These are phyloP conservation scores for Ustilago tritici DNA, from an alignment of 1,284 basidiomycete genomes.

Conservation along the genomic window DNA sequence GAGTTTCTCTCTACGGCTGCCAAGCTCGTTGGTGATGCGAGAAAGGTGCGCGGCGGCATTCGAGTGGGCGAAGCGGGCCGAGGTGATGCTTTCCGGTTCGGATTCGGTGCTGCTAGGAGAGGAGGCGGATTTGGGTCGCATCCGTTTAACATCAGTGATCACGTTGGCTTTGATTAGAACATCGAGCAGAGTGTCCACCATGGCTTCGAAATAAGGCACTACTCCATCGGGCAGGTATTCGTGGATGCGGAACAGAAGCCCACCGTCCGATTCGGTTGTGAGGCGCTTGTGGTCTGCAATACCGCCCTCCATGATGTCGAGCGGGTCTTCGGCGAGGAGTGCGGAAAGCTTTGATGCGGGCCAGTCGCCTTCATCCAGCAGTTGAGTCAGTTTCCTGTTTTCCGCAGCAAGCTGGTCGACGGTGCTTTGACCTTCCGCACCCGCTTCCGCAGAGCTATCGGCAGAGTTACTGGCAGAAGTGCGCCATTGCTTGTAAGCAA, in stretches of 20 bases:
- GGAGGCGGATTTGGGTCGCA: conserved; percentile 28
- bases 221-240: conserved; percentile 88
- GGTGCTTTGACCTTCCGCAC: not conserved
- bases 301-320: conserved; percentile 69
- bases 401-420: conserved; percentile 8
- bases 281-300: conserved; percentile 21
- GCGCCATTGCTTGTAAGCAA: conserved; percentile 85
- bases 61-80: conserved; percentile 74
- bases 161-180: conserved; percentile 80
- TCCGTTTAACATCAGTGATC: conserved; percentile 67
- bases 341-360: conserved; percentile 75
- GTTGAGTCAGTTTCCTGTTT: conserved; percentile 32
- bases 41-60: conserved; percentile 62
- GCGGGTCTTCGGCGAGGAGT: conserved; percentile 73
- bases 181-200: conserved; percentile 77
- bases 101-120: not conserved
- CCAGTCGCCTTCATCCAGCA: conserved; percentile 68
- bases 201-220: conserved; percentile 79
- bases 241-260: conserved; percentile 77
- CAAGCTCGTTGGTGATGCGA: conserved; percentile 73
- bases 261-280: conserved; percentile 27
- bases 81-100: conserved; percentile 62
- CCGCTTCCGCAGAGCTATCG: conserved; percentile 7
- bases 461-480: not conserved
- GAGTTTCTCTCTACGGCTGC: conserved; percentile 73